These are phyloP conservation scores for Podospora pseudoanserina DNA, from an alignment of 495 filamentous ascomycete genomes.

Conservation along the genomic window DNA sequence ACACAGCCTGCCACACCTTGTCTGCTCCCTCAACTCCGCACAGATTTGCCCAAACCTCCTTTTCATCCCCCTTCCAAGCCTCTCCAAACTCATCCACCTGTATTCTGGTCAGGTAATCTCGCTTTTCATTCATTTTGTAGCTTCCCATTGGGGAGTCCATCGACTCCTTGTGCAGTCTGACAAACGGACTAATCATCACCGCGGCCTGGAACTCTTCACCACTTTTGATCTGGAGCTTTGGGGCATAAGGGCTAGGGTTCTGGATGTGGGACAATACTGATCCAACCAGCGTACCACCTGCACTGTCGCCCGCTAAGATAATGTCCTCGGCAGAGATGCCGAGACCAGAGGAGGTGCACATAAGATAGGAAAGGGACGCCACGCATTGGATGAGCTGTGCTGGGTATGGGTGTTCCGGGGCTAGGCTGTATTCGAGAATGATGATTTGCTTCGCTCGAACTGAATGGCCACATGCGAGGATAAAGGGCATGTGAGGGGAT, in stretches of 20 bases:
- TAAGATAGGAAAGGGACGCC: conserved; percentile 5
- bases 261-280: conserved; percentile 15
- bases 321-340: conserved; percentile 4
- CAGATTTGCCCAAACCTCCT: conserved; percentile 24
- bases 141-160: neutral
- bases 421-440: conserved; percentile 22
- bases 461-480: conserved; percentile 9
- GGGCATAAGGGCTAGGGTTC: conserved; percentile 8
- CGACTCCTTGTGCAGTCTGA: neutral
- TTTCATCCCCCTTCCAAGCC: conserved; percentile 3
- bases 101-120: conserved; percentile 16
- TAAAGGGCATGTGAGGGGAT: conserved; percentile 18
- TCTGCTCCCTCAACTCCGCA: neutral
- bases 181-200: conserved; percentile 19
- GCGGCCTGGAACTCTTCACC: conserved; percentile 11
- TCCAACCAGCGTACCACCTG: conserved; percentile 20
- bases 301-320: conserved; percentile 18
- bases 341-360: conserved; percentile 2
- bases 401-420: conserved; percentile 22
- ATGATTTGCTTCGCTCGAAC: neutral
- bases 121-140: conserved; percentile 8
- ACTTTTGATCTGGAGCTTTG: neutral
- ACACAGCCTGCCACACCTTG: conserved; percentile 15
- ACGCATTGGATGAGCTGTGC: conserved; percentile 16
- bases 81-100: conserved; percentile 14